phyloP scores from a whole-genome alignment of 2,329 filamentous ascomycete genomes.

The Phaeosphaeria sp. region DNA sequence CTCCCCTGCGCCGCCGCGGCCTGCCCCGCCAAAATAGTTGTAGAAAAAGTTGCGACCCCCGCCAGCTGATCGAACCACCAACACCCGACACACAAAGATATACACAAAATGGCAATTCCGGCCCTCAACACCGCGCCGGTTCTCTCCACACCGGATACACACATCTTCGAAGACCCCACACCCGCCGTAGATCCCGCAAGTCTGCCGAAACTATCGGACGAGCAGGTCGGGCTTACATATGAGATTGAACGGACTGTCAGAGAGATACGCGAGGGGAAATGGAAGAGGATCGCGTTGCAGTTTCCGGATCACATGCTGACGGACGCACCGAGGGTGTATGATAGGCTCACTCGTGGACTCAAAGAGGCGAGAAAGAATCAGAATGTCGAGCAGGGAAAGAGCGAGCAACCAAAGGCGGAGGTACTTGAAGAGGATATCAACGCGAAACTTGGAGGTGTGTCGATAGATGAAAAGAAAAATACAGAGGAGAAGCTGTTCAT shows the following conservation, averaged over 20 bases:
- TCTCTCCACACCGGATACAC: slow-evolving; percentile 67
- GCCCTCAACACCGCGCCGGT: slow-evolving; percentile 57
- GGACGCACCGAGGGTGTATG: slow-evolving; percentile 82
- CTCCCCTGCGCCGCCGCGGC: slow-evolving; percentile 13
- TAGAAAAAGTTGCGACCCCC: slow-evolving; percentile 26
- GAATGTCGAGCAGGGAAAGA: slow-evolving; percentile 7
- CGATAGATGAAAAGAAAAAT: slow-evolving; percentile 17
- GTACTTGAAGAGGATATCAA: slow-evolving; percentile 22
- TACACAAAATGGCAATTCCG: slow-evolving; percentile 31
- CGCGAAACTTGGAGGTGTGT: slow-evolving; percentile 17
- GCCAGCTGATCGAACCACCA: slow-evolving; percentile 12
- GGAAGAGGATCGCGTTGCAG: slow-evolving; percentile 84
- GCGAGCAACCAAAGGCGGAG: slow-evolving; percentile 6
- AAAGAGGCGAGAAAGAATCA: slow-evolving; percentile 31
- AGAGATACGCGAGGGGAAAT: slow-evolving; percentile 75
- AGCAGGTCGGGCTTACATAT: slow-evolving; percentile 78
- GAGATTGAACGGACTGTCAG: slow-evolving; percentile 80
- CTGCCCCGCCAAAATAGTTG: slow-evolving; percentile 12
- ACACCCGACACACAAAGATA: slow-evolving; percentile 9
- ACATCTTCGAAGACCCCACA: slow-evolving; percentile 63
- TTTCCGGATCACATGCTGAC: slow-evolving; percentile 93
- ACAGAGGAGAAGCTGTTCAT: slow-evolving; percentile 70
- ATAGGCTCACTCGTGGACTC: slow-evolving; percentile 65
- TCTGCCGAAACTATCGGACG: slow-evolving; percentile 59
- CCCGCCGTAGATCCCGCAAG: slow-evolving; percentile 47